phyloP scores from a whole-genome alignment of 208 protist genomes.

The Polymyxa betae region DNA sequence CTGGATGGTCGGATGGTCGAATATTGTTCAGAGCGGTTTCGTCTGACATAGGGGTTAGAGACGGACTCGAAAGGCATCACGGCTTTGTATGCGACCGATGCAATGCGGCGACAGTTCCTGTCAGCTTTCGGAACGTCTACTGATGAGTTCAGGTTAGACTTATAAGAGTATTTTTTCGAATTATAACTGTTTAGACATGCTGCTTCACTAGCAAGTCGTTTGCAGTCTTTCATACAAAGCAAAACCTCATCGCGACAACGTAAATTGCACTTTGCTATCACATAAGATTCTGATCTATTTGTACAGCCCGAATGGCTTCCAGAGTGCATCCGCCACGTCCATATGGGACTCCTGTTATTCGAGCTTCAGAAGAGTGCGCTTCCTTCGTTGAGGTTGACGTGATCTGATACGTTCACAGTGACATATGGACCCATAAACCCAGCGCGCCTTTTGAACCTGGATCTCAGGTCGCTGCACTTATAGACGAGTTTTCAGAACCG shows the following conservation, averaged over 20 bases:
- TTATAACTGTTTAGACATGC: not conserved
- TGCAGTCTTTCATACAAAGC: not conserved
- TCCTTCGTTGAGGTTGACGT: not conserved
- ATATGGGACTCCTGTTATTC: slow-evolving; percentile 15
- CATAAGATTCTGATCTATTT: slow-evolving; percentile 2
- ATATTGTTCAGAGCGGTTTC: not conserved
- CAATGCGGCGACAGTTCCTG: slow-evolving; percentile 16
- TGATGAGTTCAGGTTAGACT: slow-evolving; percentile 5
- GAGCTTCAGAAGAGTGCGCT: not conserved
- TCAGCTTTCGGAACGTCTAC: slow-evolving; percentile 18
- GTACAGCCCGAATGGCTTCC: not conserved
- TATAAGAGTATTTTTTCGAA: not conserved
- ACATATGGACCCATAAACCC: not conserved
- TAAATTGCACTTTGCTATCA: not conserved
- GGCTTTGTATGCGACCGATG: not conserved
- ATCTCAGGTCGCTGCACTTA: slow-evolving; percentile 23
- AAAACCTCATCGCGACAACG: not conserved
- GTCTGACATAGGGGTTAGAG: not conserved
- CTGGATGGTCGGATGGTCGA: not conserved
- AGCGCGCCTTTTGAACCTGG: not conserved
- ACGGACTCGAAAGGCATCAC: not conserved
- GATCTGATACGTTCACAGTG: not conserved
- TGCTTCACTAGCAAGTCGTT: not conserved
- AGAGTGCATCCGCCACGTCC: not conserved
- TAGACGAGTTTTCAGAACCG: slow-evolving; percentile 39